phyloP scores from a whole-genome alignment of 352 stramenopile species.

The Globisporangium okanoganense region DNA sequence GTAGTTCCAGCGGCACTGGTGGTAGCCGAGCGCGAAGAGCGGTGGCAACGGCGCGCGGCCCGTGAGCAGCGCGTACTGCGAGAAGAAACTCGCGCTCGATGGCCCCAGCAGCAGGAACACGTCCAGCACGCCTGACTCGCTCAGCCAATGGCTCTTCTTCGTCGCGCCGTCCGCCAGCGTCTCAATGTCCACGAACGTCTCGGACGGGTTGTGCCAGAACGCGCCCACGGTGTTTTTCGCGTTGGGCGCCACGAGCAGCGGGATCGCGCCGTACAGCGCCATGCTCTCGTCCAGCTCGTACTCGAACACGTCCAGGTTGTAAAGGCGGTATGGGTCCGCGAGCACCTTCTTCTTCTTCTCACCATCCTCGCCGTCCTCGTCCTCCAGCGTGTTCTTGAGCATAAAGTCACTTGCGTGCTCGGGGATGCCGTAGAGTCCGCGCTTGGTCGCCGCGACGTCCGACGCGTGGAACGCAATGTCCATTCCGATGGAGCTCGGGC shows the following conservation, averaged over 20 bases:
- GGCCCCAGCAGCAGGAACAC: constrained; percentile 95
- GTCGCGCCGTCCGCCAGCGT: constrained; percentile 32
- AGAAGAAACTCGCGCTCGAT: constrained; percentile 75
- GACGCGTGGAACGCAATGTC: constrained; percentile 93
- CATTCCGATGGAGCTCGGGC: constrained; percentile 93
- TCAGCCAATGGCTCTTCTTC: constrained; percentile 92
- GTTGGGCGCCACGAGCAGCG: constrained; percentile 62
- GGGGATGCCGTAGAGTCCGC: constrained; percentile 95
- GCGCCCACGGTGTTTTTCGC: constrained; percentile 85
- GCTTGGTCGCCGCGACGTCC: constrained; percentile 26
- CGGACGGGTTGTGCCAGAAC: constrained; percentile 99
- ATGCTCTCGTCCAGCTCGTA: constrained; percentile 99
- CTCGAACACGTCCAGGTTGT: constrained; percentile 99
- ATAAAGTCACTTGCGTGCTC: constrained; percentile 95
- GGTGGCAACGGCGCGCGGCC: constrained; percentile 91
- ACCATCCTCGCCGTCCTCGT: too few species aligned
- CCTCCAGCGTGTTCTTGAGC: constrained; percentile 89
- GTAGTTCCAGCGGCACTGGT: constrained; percentile 99
- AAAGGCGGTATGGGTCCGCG: constrained; percentile 97
- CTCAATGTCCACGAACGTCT: constrained; percentile 98
- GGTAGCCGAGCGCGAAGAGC: constrained; percentile 97
- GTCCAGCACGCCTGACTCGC: constrained; percentile 95
- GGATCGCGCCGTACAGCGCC: constrained; percentile 94
- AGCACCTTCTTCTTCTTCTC: constrained; percentile 31
- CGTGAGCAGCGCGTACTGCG: constrained; percentile 93